Conservation (phyloP, 805 yeast species). For the Teunomyces barrocoloradensis region DNA sequence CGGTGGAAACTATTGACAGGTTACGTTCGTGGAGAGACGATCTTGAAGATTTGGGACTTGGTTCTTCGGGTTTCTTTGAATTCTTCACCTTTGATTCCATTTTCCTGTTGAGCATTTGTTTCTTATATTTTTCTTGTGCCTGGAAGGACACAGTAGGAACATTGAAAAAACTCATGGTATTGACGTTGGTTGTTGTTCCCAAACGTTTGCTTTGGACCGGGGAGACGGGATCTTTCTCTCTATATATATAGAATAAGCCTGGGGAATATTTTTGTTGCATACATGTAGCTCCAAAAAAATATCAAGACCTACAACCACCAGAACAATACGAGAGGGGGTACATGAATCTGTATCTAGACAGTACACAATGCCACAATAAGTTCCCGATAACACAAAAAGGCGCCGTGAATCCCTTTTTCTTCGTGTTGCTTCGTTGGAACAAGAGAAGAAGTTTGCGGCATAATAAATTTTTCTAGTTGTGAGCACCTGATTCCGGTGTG, state of each 20-base stretch:
- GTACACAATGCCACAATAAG: background rate
- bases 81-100: background rate
- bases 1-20: conserved; percentile 4
- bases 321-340: background rate
- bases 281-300: background rate
- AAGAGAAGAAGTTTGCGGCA: background rate
- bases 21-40: conserved; percentile 1
- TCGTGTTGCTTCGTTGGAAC: background rate
- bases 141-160: conserved; percentile 17
- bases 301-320: background rate
- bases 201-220: too few relatives aligned
- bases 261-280: background rate
- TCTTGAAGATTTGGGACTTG: background rate
- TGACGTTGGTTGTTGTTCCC: too few relatives aligned
- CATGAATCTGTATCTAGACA: background rate
- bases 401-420: background rate
- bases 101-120: conserved; percentile 11
- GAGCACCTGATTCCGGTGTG: background rate
- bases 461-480: background rate
- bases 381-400: background rate
- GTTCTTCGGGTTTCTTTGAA: background rate
- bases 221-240: background rate
- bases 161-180: conserved; percentile 13
- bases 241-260: background rate
- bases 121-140: conserved; percentile 16